Base-by-base conservation (phyloP, 2,329 filamentous ascomycete genomes). In the Bertia moriformis region DNA sequence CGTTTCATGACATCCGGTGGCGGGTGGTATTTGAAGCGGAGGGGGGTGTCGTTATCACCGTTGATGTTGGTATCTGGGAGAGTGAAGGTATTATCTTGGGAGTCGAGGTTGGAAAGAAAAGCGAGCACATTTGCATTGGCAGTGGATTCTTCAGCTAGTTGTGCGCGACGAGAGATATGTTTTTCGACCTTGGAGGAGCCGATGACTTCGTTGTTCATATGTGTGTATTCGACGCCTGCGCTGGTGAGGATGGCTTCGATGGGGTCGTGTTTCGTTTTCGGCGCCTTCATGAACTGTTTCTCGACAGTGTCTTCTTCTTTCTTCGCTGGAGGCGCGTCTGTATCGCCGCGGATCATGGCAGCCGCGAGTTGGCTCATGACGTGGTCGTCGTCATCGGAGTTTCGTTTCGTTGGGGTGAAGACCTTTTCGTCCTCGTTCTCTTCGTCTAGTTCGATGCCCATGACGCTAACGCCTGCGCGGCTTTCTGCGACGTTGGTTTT, bases 401-500 rank as follows among this genome's bases (percentile, higher is more conserved):
- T 54, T 53, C 39, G 72, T 63, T 38, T 64, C 60, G 43, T 69
- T 71, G 39, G 69, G 49, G 2, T 52, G 39, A 4, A 44, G 52
- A 2, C 66, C 45, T 39, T 52, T n/a, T n/a, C 54, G 10, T 57
- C 54, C 15, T 54, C 54, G 69, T 70, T 44, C 75, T 65, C 14
- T 80, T 71, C 49, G 84, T 66, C 10, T 7, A 10, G 7, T 43
- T 93, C 76, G 14, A 94, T 69, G 40, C 83, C 79, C n/a, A 79
- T 68, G 19, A 95, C 75, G 19, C 74, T 71, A 7, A 96, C 82
- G 0, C 87, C 89, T 1, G 83, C 86, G 52, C 80, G 84, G 32
- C 85, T 85, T 61, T 98, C 91, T 3, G 91, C 91, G 39, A 98
- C 78, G 51, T 98, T 98, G 19, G 91, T 96, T 59, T 95, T 94